phyloP scores from a whole-genome alignment of 1,284 basidiomycete genomes.

The Ganoderma resinaceum region DNA sequence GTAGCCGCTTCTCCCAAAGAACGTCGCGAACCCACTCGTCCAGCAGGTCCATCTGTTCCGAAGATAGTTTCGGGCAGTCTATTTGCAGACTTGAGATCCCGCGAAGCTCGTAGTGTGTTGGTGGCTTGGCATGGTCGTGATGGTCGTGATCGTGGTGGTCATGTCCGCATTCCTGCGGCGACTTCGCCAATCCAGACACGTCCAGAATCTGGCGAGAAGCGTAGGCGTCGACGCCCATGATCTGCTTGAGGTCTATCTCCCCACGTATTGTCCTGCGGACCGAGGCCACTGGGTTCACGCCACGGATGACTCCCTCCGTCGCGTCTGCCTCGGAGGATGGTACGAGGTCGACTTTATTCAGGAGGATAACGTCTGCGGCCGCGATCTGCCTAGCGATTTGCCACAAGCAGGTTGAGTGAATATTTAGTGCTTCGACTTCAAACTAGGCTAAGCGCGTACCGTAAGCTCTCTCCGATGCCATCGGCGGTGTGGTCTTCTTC shows the following conservation, averaged over 20 bases:
- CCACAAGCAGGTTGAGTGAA: not conserved
- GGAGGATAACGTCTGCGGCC: constrained; percentile 85
- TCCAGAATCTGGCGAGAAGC: constrained; percentile 44
- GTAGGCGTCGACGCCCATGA: constrained; percentile 86
- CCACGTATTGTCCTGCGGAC: constrained; percentile 75
- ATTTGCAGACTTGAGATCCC: constrained; percentile 80
- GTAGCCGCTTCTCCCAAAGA: constrained; percentile 75
- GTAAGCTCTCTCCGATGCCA: constrained; percentile 77
- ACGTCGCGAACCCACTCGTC: constrained; percentile 82
- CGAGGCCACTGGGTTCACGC: constrained; percentile 80
- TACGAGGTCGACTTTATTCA: constrained; percentile 89
- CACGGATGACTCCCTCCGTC: constrained; percentile 67
- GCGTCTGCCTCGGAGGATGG: constrained; percentile 45
- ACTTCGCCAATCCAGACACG: constrained; percentile 8
- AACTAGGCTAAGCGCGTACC: constrained; percentile 48
- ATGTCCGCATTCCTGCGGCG: not conserved
- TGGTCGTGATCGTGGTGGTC: constrained; percentile 47
- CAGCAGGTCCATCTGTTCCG: constrained; percentile 53
- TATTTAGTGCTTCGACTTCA: constrained; percentile 4
- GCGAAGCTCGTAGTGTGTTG: constrained; percentile 67
- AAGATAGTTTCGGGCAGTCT: constrained; percentile 62
- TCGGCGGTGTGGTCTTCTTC: constrained; percentile 74
- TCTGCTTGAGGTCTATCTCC: constrained; percentile 70
- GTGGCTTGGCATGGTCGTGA: constrained; percentile 37
- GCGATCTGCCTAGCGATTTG: constrained; percentile 80